phyloP scores from a whole-genome alignment of 176 grass and related monocot genomes.

The Elaeis guineensis region DNA sequence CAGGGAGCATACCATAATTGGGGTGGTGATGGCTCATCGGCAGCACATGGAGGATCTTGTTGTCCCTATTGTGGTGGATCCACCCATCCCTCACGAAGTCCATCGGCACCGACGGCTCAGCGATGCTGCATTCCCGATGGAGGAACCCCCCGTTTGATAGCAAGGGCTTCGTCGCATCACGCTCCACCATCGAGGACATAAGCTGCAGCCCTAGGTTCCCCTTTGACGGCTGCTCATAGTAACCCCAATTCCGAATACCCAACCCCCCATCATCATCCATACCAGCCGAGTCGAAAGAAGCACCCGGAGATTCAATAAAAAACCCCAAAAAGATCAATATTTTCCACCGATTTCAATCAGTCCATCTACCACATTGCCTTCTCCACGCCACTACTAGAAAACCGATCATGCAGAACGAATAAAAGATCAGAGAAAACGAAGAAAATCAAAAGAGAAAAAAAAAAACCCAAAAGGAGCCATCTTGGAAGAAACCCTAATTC shows the following conservation, averaged over 20 bases:
- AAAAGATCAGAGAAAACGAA: constrained; percentile 1
- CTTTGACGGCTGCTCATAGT: constrained; percentile 60
- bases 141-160: constrained; percentile 26
- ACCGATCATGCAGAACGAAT: constrained; percentile 17
- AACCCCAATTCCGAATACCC: constrained; percentile 76
- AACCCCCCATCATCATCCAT: constrained; percentile 76
- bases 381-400: constrained; percentile 14
- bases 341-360: constrained; percentile 24
- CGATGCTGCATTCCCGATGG: background rate
- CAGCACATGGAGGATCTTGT: constrained; percentile 36
- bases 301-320: background rate
- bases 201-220: constrained; percentile 64
- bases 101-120: background rate
- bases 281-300: background rate
- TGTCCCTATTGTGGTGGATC: constrained; percentile 16
- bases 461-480: constrained; percentile 11
- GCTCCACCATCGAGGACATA: constrained; percentile 50
- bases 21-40: constrained; percentile 36
- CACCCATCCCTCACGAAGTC: background rate
- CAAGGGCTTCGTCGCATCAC: constrained; percentile 57
- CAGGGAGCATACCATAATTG: constrained; percentile 32
- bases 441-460: constrained; percentile 1
- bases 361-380: constrained; percentile 20
- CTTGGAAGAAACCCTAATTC: constrained; percentile 26
- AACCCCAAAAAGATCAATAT: constrained; percentile 7